These are phyloP conservation scores for Hymenochaete sp. DNA, from an alignment of 1,284 basidiomycete species.

Conservation along the genomic window DNA sequence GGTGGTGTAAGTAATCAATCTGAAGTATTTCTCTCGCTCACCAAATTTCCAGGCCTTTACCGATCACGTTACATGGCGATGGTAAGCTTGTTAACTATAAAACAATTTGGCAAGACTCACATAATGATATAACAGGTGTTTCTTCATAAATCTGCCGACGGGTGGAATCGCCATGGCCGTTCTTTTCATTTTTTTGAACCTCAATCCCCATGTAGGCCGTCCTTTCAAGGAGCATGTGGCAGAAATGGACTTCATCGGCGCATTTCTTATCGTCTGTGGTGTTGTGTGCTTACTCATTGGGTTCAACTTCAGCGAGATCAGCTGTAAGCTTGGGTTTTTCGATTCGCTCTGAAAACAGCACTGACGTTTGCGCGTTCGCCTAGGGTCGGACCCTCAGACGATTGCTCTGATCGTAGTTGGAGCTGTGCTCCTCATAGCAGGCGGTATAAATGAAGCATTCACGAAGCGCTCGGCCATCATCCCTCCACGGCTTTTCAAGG, in stretches of 20 bases:
- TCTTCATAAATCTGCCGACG: slow-evolving; percentile 73
- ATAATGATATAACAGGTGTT: slow-evolving; percentile 40
- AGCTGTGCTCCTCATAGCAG: slow-evolving; percentile 43
- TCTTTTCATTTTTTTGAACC: slow-evolving; percentile 74
- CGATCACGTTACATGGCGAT: slow-evolving; percentile 68
- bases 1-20: slow-evolving; percentile 47
- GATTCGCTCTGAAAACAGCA: not conserved
- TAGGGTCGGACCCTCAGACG: slow-evolving; percentile 41
- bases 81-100: slow-evolving; percentile 32
- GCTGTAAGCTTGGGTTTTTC: slow-evolving; percentile 37
- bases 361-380: not conserved
- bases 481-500: slow-evolving; percentile 71
- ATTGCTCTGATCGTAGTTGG: slow-evolving; percentile 73
- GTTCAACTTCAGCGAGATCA: slow-evolving; percentile 67
- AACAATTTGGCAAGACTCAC: slow-evolving; percentile 3
- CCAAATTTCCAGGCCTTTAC: slow-evolving; percentile 43
- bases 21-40: no score
- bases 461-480: slow-evolving; percentile 76
- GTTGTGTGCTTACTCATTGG: slow-evolving; percentile 75
- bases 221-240: slow-evolving; percentile 48
- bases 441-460: slow-evolving; percentile 55
- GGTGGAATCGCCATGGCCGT: slow-evolving; percentile 64
- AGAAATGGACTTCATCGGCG: slow-evolving; percentile 74
- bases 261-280: slow-evolving; percentile 61
- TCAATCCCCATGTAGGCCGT: slow-evolving; percentile 63